Conservation (phyloP, 805 yeast species). For the Starmerella floricola region DNA sequence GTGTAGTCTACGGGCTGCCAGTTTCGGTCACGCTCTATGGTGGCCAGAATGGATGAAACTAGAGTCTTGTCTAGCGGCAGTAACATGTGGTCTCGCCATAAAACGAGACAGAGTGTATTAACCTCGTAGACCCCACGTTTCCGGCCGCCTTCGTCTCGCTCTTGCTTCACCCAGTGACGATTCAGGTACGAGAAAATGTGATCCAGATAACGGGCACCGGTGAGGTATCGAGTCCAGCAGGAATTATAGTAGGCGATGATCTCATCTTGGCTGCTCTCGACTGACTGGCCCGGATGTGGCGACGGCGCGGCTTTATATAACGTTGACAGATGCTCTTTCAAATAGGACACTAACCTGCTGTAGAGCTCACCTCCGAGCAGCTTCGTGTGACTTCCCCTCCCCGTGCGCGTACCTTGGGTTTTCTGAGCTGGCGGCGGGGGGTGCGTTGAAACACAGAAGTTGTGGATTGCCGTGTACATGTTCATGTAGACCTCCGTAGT, state of each 20-base stretch:
- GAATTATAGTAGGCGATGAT: slow-evolving; percentile 73
- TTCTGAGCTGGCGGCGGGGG: slow-evolving; percentile 15
- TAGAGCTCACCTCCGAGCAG: slow-evolving; percentile 88
- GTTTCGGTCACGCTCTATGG: slow-evolving; percentile 66
- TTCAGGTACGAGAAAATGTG: slow-evolving; percentile 93
- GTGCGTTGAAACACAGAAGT: slow-evolving; percentile 55
- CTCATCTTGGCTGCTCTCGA: slow-evolving; percentile 39
- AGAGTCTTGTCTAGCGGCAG: slow-evolving; percentile 47
- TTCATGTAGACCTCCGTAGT: slow-evolving; percentile 58
- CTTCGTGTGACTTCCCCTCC: slow-evolving; percentile 27
- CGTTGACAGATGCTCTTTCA: slow-evolving; percentile 38
- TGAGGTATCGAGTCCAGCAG: slow-evolving; percentile 78
- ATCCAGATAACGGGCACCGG: slow-evolving; percentile 83
- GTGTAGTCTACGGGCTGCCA: slow-evolving; percentile 60
- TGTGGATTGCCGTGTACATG: slow-evolving; percentile 83
- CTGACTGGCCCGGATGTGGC: slow-evolving; percentile 5
- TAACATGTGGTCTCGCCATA: slow-evolving; percentile 82
- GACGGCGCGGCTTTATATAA: slow-evolving; percentile 22
- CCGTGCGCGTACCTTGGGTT: slow-evolving; percentile 3
- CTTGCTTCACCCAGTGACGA: slow-evolving; percentile 95
- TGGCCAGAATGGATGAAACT: slow-evolving; percentile 58
- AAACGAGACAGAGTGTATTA: slow-evolving; percentile 69
- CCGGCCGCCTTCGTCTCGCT: slow-evolving; percentile 68
- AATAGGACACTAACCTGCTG: slow-evolving; percentile 52
- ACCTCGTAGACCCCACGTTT: slow-evolving; percentile 82